phyloP scores from a whole-genome alignment of 1,139 yeast genomes.

The Blastobotrys persicus region DNA sequence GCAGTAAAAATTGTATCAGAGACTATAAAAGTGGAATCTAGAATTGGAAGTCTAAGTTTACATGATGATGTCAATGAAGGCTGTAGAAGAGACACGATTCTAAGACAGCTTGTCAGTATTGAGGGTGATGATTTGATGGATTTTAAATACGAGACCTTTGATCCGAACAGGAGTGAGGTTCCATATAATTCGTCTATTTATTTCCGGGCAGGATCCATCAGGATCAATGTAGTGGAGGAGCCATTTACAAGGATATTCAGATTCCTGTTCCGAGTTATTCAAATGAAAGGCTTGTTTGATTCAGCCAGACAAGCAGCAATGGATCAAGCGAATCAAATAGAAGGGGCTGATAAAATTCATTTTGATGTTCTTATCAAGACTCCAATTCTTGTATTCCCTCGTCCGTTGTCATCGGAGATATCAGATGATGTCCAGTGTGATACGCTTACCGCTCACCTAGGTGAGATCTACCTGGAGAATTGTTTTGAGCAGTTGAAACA shows the following conservation, averaged over 20 bases:
- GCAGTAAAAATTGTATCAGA: conserved; percentile 69
- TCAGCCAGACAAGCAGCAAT: conserved; percentile 84
- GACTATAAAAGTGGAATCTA: conserved; percentile 70
- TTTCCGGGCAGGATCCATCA: conserved; percentile 72
- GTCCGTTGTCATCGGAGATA: conserved; percentile 36
- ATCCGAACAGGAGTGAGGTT: conserved; percentile 37
- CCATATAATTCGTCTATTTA: conserved; percentile 60
- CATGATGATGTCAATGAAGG: conserved; percentile 74
- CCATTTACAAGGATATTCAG: conserved; percentile 67
- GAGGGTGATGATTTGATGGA: conserved; percentile 84
- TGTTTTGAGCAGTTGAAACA: conserved; percentile 42
- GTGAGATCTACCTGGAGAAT: conserved; percentile 77
- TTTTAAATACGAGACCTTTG: conserved; percentile 78
- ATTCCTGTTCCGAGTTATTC: conserved; percentile 70
- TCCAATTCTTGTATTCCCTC: conserved; percentile 81
- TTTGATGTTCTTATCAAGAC: conserved; percentile 73
- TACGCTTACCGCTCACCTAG: conserved; percentile 67
- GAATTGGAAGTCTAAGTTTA: conserved; percentile 74
- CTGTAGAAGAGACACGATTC: conserved; percentile 54
- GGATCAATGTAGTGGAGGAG: conserved; percentile 74
- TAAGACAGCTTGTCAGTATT: conserved; percentile 69
- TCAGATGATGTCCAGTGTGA: conserved; percentile 51
- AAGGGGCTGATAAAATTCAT: conserved; percentile 60
- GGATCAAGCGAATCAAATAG: conserved; percentile 62
- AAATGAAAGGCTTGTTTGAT: conserved; percentile 86